A percentile compares a stretch with the other conserved stretches of the same genome.
Conservation (phyloP, 306 rosid genomes). For the Lotus japonicus region DNA sequence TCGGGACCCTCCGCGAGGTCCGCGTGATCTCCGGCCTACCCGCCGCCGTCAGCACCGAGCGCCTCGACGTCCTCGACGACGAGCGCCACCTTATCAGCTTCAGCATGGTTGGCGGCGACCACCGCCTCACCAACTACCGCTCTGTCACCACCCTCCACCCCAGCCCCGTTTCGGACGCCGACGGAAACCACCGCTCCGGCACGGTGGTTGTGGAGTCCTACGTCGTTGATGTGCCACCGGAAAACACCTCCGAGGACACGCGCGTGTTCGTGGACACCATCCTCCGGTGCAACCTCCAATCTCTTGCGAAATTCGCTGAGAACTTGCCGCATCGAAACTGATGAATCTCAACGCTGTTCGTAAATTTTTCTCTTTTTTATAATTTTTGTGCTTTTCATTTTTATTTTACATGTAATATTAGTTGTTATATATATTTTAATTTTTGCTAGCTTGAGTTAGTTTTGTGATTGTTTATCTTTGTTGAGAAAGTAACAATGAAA, state of each 20-base stretch:
- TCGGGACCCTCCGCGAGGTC: constrained; percentile 82
- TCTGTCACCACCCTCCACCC: constrained; percentile 85
- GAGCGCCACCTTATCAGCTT: constrained; percentile 84
- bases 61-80: constrained; percentile 90
- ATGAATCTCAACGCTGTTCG: background rate
- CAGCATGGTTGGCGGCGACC: constrained; percentile 94
- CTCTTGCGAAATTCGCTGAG: constrained; percentile 75
- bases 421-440: background rate
- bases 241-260: constrained; percentile 82
- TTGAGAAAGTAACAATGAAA: constrained; percentile 7
- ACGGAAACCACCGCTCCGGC: constrained; percentile 21
- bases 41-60: constrained; percentile 78
- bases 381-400: too few species aligned
- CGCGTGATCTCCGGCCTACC: constrained; percentile 88
- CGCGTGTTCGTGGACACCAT: constrained; percentile 77
- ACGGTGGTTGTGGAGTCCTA: constrained; percentile 88
- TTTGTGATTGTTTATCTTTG: background rate
- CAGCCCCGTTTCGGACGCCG: constrained; percentile 4
- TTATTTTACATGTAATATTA: constrained; percentile 2
- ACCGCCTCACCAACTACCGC: constrained; percentile 72
- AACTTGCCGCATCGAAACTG: constrained; percentile 29
- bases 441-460: background rate
- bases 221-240: constrained; percentile 92
- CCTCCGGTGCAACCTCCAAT: constrained; percentile 90
- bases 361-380: background rate